Conservation (phyloP, 1,284 basidiomycete genomes). For the Tetrapyrgos nigripes region DNA sequence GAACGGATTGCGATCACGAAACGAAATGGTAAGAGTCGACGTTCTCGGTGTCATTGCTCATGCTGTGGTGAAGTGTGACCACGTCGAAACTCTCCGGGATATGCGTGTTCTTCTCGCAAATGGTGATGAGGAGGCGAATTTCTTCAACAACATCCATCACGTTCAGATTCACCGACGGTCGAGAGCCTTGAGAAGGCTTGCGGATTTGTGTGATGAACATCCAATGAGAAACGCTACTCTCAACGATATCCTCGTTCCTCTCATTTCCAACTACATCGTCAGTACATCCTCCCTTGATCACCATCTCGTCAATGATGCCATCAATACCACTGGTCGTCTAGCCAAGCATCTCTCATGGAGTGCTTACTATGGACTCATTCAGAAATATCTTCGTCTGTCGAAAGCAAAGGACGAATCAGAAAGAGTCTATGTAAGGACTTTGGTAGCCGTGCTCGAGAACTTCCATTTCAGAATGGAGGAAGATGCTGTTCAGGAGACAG, state of each 20-base stretch:
- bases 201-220: conserved; percentile 80
- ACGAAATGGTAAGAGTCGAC: conserved; percentile 91
- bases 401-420: conserved; percentile 79
- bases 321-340: conserved; percentile 79
- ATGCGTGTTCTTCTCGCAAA: conserved; percentile 85
- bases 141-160: conserved; percentile 97
- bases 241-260: conserved; percentile 86
- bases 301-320: conserved; percentile 91
- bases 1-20: conserved; percentile 79
- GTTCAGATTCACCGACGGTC: conserved; percentile 93
- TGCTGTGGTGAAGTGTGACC: conserved; percentile 72
- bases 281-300: conserved; percentile 82
- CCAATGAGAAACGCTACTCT: conserved; percentile 77
- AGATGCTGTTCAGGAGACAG: conserved; percentile 31
- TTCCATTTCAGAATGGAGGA: conserved; percentile 90
- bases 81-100: conserved; percentile 73
- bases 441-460: conserved; percentile 88
- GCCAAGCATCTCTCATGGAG: conserved; percentile 84
- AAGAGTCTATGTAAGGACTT: conserved; percentile 84
- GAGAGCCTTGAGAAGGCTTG: conserved; percentile 86
- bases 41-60: conserved; percentile 83
- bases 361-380: conserved; percentile 83
- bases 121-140: conserved; percentile 95
- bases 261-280: conserved; percentile 85
- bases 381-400: conserved; percentile 82